phyloP scores from a whole-genome alignment of 202 grass and related monocot species.

The Setaria viridis region DNA sequence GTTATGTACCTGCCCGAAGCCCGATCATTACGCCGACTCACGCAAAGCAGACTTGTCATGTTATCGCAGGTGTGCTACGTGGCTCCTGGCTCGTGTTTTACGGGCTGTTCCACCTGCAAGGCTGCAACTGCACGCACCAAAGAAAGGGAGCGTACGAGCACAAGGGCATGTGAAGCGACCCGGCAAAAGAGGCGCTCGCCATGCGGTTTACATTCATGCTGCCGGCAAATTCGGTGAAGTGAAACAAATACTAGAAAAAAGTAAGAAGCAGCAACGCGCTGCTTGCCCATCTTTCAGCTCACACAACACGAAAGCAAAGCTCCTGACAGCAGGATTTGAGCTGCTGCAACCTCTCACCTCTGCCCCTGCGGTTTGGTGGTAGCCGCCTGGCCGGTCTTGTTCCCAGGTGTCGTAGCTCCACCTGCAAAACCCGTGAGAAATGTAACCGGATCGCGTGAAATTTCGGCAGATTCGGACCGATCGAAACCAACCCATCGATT shows the following conservation, averaged over 20 bases:
- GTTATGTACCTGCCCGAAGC: background rate
- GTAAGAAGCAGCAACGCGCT: background rate
- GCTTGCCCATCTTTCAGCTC: background rate
- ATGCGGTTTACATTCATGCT: constrained; percentile 36
- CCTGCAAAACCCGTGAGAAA: too few relatives aligned
- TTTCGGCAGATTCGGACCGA: too few relatives aligned
- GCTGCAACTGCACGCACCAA: too few relatives aligned
- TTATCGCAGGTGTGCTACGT: background rate
- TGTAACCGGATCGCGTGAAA: too few relatives aligned
- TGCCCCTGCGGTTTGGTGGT: background rate
- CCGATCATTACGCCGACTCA: background rate
- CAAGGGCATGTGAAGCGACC: background rate
- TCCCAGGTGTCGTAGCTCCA: background rate
- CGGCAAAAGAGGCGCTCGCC: background rate
- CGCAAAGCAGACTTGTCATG: constrained; percentile 25
- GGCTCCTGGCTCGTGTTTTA: background rate
- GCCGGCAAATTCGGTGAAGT: constrained; percentile 21
- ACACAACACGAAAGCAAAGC: background rate
- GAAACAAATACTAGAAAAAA: background rate
- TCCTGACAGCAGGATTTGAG: background rate
- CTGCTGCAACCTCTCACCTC: background rate
- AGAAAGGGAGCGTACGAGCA: background rate
- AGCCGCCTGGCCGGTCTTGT: background rate
- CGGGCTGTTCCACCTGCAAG: background rate
- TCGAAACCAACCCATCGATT: too few relatives aligned